Evolutionary conservation across 2,329 filamentous ascomycete genomes (phyloP).

Genomic region (Penicillium glabrum): DNA sequence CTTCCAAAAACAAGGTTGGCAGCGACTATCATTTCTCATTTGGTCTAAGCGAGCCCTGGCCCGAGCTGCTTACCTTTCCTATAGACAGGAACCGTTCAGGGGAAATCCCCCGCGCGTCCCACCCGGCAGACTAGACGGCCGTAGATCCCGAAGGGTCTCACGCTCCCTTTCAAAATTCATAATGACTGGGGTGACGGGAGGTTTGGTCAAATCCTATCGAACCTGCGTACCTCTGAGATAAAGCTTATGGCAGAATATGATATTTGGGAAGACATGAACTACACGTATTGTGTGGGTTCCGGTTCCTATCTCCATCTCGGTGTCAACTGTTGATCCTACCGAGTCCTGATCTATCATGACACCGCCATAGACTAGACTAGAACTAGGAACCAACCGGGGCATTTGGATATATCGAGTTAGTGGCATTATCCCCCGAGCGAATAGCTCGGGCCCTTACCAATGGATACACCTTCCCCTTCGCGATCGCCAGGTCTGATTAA

Average conservation of each 20-base stretch:
- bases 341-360: neutral
- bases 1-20: neutral
- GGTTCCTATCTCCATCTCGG: neutral
- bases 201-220: neutral
- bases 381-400: neutral
- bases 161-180: neutral
- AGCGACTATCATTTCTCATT: conserved; percentile 18
- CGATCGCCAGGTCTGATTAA: neutral
- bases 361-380: neutral
- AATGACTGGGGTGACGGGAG: neutral
- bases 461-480: neutral
- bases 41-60: conserved; percentile 19
- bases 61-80: neutral
- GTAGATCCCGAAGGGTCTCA: neutral
- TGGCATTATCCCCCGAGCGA: neutral
- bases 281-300: neutral
- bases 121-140: neutral
- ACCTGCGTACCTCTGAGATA: neutral
- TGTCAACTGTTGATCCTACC: neutral
- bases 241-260: neutral
- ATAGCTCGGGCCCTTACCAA: neutral
- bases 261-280: neutral
- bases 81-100: conserved; percentile 12
- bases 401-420: neutral
- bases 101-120: conserved; percentile 7